Conservation (phyloP, 805 yeast genomes). For the Blastobotrys attinorum region DNA sequence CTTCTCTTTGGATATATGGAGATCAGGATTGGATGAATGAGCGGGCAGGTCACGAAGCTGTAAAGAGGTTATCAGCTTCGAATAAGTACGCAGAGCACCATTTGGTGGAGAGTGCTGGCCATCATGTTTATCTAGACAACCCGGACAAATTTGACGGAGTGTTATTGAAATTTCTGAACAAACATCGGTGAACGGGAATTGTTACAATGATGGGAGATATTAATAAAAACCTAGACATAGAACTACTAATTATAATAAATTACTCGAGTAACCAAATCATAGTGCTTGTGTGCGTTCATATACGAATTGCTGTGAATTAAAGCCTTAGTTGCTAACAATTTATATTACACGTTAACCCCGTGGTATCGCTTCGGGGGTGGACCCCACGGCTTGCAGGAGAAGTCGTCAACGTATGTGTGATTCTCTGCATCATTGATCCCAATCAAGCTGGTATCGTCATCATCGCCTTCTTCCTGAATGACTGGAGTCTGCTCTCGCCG, state of each 20-base stretch:
- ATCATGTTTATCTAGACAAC: constrained; percentile 64
- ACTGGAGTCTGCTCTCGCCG: constrained; percentile 1
- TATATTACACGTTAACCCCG: constrained; percentile 11
- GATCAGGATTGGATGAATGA: constrained; percentile 61
- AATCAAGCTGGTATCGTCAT: not conserved
- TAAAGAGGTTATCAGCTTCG: constrained; percentile 13
- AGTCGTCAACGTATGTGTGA: constrained; percentile 8
- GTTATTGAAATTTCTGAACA: not conserved
- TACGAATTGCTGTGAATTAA: no score
- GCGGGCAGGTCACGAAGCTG: constrained; percentile 32
- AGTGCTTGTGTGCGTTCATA: no score
- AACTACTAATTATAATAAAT: no score
- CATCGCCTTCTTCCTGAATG: not conserved
- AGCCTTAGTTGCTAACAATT: no score
- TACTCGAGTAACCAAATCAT: no score
- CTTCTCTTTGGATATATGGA: constrained; percentile 81
- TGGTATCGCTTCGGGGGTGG: constrained; percentile 13
- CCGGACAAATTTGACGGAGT: constrained; percentile 13
- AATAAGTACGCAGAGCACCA: constrained; percentile 22
- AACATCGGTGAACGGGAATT: not conserved
- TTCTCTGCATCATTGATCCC: not conserved
- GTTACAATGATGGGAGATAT: not conserved
- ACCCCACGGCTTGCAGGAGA: constrained; percentile 15
- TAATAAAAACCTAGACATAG: no score
- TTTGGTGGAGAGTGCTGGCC: constrained; percentile 50